phyloP scores from a whole-genome alignment of 1,139 yeast species.

The Kluyveromyces marxianus region DNA sequence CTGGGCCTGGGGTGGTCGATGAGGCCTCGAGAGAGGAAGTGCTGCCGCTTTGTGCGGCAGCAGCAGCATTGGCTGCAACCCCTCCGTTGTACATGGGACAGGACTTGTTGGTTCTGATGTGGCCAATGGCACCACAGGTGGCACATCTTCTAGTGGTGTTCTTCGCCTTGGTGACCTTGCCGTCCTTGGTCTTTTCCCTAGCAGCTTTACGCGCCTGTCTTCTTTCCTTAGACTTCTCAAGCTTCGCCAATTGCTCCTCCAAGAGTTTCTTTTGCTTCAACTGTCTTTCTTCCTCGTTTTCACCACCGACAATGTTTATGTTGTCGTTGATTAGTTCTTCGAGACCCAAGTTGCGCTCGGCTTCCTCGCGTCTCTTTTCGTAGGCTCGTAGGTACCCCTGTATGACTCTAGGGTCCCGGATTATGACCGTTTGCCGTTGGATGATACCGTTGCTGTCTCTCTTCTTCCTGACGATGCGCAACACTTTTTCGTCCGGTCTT shows the following conservation, averaged over 20 bases:
- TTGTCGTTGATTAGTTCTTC: slow-evolving; percentile 29
- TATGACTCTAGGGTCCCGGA: slow-evolving; percentile 80
- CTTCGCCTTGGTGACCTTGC: slow-evolving; percentile 34
- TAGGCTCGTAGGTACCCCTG: slow-evolving; percentile 77
- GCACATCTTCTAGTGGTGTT: slow-evolving; percentile 83
- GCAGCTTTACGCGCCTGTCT: slow-evolving; percentile 56
- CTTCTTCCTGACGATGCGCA: slow-evolving; percentile 71
- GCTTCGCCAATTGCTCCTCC: slow-evolving; percentile 77
- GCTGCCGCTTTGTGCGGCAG: slow-evolving; percentile 4
- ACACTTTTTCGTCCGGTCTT: slow-evolving; percentile 37
- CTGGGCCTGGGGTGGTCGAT: slow-evolving; percentile 2
- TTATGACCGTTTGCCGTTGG: slow-evolving; percentile 71
- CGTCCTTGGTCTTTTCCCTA: slow-evolving; percentile 31
- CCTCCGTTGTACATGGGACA: slow-evolving; percentile 73
- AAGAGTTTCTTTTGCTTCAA: slow-evolving; percentile 69
- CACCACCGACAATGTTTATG: slow-evolving; percentile 61
- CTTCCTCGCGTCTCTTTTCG: slow-evolving; percentile 63
- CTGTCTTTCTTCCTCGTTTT: slow-evolving; percentile 81
- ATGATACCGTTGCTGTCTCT: slow-evolving; percentile 81
- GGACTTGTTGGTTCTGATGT: slow-evolving; percentile 76
- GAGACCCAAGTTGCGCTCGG: slow-evolving; percentile 35
- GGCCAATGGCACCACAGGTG: slow-evolving; percentile 93
- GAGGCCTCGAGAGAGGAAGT: slow-evolving; percentile 3
- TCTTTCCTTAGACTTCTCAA: slow-evolving; percentile 67
- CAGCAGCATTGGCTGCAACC: slow-evolving; percentile 9